Evolutionary conservation across 2,329 filamentous ascomycete genomes (phyloP).

Genomic region (Ophiostoma fasciatum): DNA sequence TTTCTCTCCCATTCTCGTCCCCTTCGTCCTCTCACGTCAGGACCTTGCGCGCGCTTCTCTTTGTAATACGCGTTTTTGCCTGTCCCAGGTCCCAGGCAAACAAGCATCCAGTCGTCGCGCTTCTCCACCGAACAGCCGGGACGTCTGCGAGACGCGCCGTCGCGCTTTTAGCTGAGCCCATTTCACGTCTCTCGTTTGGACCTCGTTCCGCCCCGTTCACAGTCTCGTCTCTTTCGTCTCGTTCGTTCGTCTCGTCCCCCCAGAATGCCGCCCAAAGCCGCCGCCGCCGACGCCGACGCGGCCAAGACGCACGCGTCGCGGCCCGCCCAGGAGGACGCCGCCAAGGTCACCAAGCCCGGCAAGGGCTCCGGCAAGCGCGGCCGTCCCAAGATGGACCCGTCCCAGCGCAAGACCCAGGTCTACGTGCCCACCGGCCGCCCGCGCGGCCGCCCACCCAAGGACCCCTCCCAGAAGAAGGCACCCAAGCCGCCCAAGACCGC

Average conservation of each 20-base stretch:
- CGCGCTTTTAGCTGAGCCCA: too few species aligned
- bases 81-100: too few species aligned
- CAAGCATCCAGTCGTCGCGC: too few species aligned
- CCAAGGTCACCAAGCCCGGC: constrained; percentile 12
- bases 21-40: too few species aligned
- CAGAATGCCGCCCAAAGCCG: constrained; percentile 10
- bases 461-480: constrained; percentile 11
- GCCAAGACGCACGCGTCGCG: constrained; percentile 5
- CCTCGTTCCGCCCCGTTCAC: too few species aligned
- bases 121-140: too few species aligned
- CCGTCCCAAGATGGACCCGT: constrained; percentile 13
- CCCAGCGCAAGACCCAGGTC: constrained; percentile 12
- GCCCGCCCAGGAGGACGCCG: constrained; percentile 11
- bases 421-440: constrained; percentile 14
- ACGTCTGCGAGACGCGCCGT: too few species aligned
- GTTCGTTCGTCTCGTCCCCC: background rate
- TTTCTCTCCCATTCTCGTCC: too few species aligned
- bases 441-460: constrained; percentile 13
- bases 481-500: constrained; percentile 4
- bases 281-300: constrained; percentile 4
- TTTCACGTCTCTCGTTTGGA: background rate
- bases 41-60: too few species aligned
- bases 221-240: background rate
- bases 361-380: constrained; percentile 13
- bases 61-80: too few species aligned